These are phyloP conservation scores for Emmonsiellopsis sp. DNA, from an alignment of 2,329 filamentous ascomycete genomes.

Conservation along the genomic window DNA sequence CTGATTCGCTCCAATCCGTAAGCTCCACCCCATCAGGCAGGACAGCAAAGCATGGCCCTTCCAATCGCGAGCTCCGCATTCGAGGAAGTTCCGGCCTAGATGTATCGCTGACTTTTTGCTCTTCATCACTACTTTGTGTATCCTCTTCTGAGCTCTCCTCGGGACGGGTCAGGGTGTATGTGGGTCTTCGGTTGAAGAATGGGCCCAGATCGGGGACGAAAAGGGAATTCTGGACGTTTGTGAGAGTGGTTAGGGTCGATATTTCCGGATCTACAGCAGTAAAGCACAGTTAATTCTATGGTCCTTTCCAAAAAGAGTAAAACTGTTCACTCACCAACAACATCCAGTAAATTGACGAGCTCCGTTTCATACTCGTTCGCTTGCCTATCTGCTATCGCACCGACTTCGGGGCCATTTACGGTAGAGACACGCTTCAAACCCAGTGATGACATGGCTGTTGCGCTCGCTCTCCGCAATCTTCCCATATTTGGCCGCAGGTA, in stretches of 20 bases:
- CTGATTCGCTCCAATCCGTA: constrained; percentile 64
- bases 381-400: constrained; percentile 3
- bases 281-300: constrained; percentile 7
- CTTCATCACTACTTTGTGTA: constrained; percentile 13
- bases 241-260: constrained; percentile 70
- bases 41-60: constrained; percentile 66
- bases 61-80: constrained; percentile 17
- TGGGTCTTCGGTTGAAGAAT: constrained; percentile 66
- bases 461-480: constrained; percentile 7
- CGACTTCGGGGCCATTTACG: constrained; percentile 12
- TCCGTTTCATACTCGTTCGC: constrained; percentile 48
- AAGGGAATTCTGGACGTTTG: constrained; percentile 82
- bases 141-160: constrained; percentile 13
- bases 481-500: not conserved
- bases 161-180: constrained; percentile 56
- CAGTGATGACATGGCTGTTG: constrained; percentile 6
- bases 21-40: constrained; percentile 64
- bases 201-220: constrained; percentile 74
- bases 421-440: constrained; percentile 22
- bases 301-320: not conserved
- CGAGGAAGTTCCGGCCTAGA: constrained; percentile 1
- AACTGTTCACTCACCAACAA: constrained; percentile 45
- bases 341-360: constrained; percentile 59
- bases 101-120: constrained; percentile 3
- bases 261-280: constrained; percentile 63